Evolutionary conservation across 1,284 basidiomycete genomes (phyloP), one percentile per base, ranked within the genome.

Genomic region (Macrocybe sp.): DNA sequence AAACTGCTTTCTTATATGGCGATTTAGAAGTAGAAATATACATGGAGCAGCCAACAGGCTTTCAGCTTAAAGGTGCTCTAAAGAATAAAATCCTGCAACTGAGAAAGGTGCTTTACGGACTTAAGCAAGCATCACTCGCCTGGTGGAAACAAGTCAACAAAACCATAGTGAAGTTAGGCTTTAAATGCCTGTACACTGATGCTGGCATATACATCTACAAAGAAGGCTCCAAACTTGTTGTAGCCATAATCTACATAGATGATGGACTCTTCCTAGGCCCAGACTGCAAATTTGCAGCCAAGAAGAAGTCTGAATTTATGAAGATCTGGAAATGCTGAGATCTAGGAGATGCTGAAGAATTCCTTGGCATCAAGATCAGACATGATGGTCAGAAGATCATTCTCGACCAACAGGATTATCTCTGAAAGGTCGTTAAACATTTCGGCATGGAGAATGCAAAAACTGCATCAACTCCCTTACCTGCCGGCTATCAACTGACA

Each of bases 1-100:
- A 62, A 38, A 60, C 58, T 1, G 68, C 70, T 1, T 74, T 66
- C 50, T 59, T 70, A 0, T 64, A 72, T 59, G 62, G 67, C 3
- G 45, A 58, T 12, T 55, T 70, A 2, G 56, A 67, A 6, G 61
- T 67, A 38, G 64, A 68, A 41, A 58, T 70, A 7, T 70, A 68
- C 46, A 68, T 68, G 63, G 46, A 59, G 36, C 63, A 63, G 52
- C 66, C 65, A 1, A 50, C 63, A 43, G 61, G 62, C 1, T 69
- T 66, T 36, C 41, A 42, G 0, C 35, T 49, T 22, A 50, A 49
- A 40, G 55, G 53, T 1, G 33, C 55, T 33, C 22, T 22, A 4
- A 49, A 57, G 45, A 30, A 41, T 28, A 56, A 58, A 33, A 65
- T 69, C 9, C 55, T 52, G n/a, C 44, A 34, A 2, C 52, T 70